A percentile compares a stretch with the other conserved stretches of the same genome.
Evolutionary conservation across 2,329 filamentous ascomycete species (phyloP).

Genomic region (Apiospora pterosperma): DNA sequence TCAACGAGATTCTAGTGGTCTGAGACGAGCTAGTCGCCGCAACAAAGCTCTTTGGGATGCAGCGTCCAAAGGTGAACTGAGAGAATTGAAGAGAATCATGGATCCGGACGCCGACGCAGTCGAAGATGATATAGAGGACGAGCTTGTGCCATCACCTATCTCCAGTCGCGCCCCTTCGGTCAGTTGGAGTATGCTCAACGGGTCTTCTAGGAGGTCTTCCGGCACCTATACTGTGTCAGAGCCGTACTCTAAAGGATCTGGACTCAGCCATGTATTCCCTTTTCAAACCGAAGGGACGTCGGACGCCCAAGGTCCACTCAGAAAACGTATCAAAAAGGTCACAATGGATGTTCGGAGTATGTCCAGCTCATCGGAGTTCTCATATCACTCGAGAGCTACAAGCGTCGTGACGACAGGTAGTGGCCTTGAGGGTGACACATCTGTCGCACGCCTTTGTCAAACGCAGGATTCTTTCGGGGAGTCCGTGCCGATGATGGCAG

Average conservation of each 20-base stretch:
- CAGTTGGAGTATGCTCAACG: conserved; percentile 46
- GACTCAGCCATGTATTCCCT: conserved; percentile 83
- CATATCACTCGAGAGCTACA: conserved; percentile 74
- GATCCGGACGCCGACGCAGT: conserved; percentile 60
- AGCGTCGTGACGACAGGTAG: conserved; percentile 73
- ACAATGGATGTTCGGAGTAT: conserved; percentile 87
- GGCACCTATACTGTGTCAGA: conserved; percentile 41
- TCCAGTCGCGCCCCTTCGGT: conserved; percentile 44
- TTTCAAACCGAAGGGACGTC: conserved; percentile 64
- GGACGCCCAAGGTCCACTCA: conserved; percentile 29
- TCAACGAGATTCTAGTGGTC: conserved; percentile 72
- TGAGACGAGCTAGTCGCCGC: conserved; percentile 79
- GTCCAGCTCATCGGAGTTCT: conserved; percentile 81
- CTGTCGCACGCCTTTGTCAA: conserved; percentile 72
- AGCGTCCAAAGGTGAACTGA: conserved; percentile 70
- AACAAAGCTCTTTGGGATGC: conserved; percentile 90
- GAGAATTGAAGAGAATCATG: conserved; percentile 73
- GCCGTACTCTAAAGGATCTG: conserved; percentile 52
- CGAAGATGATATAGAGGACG: conserved; percentile 43
- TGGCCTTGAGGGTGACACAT: conserved; percentile 80
- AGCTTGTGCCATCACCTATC: conserved; percentile 29
- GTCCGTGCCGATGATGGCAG: conserved; percentile 83
- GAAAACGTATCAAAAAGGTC: conserved; percentile 69
- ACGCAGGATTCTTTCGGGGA: conserved; percentile 71
- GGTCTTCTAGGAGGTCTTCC: conserved; percentile 40